Evolutionary conservation across 352 stramenopile species (phyloP), one percentile per base, ranked within the genome.

Genomic region (Pythium aristosporum): DNA sequence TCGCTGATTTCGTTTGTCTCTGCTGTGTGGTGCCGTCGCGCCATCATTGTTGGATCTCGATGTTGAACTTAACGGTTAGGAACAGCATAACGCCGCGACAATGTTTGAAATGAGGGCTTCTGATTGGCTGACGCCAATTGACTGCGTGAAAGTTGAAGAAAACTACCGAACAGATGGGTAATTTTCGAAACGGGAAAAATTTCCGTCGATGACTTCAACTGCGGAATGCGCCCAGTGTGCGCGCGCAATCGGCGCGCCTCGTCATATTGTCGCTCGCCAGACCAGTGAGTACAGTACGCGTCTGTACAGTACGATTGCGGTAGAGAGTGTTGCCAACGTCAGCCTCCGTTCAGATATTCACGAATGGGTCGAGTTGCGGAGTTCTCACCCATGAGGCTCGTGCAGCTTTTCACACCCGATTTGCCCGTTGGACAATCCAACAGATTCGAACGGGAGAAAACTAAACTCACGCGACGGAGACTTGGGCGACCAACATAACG

Each of bases 101-200:
- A 30, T 30, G 25, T 54, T 54, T 9, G 21, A 39, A 50, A 25
- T 49, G 34, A 5, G 12, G 10, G n/a, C n/a, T 42, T 42, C 16
- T 56, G 57, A 63, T 63, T 63, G 34, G 57, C 1, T 13, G 37
- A 54, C n/a, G 32, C 21, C 20, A 57, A 49, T 37, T 63, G 57
- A 63, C 57, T 63, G 57, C 28, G 57, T 63, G 57, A 63, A 56
- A 36, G 57, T 57, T 42, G 47, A 64, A 56, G 57, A 64, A 64
- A 64, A 64, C 57, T 64, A 57, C 57, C 23, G 28, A 20, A 30
- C 25, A 30, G 25, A 30, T 30, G 34, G 32, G 36, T 58, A 48
- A 39, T 47, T 58, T 58, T 58, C 51, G 51, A 58, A 58, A 8
- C n/a, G n/a, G 10, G 51, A 48, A 43, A 25, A 34, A 37, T 57